Percentiles rank a stretch among this genome's conserved stretches.
These are phyloP conservation scores for Dioscorea zingiberensis DNA, from an alignment of 106 monocot species.

Conservation along the genomic window DNA sequence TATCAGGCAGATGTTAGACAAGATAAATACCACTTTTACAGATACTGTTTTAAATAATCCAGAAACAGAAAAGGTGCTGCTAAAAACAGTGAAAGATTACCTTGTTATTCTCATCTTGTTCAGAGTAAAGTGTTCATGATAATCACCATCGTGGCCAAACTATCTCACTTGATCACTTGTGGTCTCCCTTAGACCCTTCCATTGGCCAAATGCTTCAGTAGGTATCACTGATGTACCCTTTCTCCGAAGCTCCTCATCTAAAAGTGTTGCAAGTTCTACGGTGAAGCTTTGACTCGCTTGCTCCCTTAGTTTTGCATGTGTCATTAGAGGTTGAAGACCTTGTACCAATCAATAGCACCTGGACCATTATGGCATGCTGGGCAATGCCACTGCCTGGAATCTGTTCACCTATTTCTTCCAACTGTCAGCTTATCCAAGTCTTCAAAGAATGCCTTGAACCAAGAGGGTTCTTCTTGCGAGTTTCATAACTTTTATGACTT, in stretches of 20 bases:
- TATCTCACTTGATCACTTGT: constrained; percentile 74
- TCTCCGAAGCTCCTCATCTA: constrained; percentile 79
- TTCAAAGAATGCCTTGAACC: constrained; percentile 75
- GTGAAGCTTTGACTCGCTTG: constrained; percentile 72
- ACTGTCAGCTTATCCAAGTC: constrained; percentile 39
- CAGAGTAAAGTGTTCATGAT: constrained; percentile 86
- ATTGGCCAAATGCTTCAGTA: constrained; percentile 81
- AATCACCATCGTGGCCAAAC: constrained; percentile 96
- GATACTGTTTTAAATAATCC: too few species aligned
- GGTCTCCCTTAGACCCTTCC: constrained; percentile 69
- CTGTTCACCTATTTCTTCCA: constrained; percentile 59
- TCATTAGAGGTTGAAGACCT: constrained; percentile 75
- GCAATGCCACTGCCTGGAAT: constrained; percentile 93
- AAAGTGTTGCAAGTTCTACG: constrained; percentile 58
- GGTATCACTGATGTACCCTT: constrained; percentile 59
- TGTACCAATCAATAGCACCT: constrained; percentile 97
- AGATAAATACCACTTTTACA: too few species aligned
- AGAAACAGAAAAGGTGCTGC: too few species aligned
- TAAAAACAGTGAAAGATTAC: constrained; percentile 12
- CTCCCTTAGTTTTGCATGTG: constrained; percentile 91
- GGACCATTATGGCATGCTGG: constrained; percentile 85
- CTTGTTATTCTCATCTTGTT: constrained; percentile 78
- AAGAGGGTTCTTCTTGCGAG: constrained; percentile 66
- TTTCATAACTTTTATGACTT: constrained; percentile 68
- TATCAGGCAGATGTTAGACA: too few species aligned